These are phyloP conservation scores for Stemphylium beticola DNA, from an alignment of 2,329 filamentous ascomycete genomes.

Conservation along the genomic window DNA sequence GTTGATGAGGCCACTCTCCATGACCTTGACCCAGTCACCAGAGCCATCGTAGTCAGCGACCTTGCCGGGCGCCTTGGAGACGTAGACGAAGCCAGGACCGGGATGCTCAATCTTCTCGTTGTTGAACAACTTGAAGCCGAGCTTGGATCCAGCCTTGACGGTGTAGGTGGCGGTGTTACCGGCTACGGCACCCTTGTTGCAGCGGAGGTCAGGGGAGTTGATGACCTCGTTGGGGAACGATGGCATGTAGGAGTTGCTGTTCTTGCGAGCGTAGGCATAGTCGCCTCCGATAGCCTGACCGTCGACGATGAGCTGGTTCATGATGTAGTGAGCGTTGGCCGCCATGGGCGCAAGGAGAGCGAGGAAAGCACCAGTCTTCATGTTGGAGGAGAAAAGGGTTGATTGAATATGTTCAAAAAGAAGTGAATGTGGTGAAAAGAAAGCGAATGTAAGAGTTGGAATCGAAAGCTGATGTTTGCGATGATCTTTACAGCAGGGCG, in stretches of 20 bases:
- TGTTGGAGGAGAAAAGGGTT: slow-evolving; percentile 21
- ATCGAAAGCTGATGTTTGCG: slow-evolving; percentile 14
- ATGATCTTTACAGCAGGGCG: slow-evolving; percentile 2
- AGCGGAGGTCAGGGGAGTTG: slow-evolving; percentile 44
- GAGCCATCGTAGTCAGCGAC: slow-evolving; percentile 73
- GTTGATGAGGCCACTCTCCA: slow-evolving; percentile 40
- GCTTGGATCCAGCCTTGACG: slow-evolving; percentile 54
- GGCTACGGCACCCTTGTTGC: slow-evolving; percentile 44
- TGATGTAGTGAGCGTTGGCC: slow-evolving; percentile 45
- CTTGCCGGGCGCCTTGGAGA: slow-evolving; percentile 64
- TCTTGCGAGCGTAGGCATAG: slow-evolving; percentile 45
- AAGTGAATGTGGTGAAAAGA: slow-evolving; percentile 14
- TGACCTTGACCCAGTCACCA: slow-evolving; percentile 50
- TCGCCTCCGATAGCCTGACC: slow-evolving; percentile 38
- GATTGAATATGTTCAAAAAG: slow-evolving; percentile 12
- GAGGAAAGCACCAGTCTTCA: slow-evolving; percentile 39
- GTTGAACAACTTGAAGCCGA: slow-evolving; percentile 60
- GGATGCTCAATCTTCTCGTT: slow-evolving; percentile 55
- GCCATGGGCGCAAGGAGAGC: slow-evolving; percentile 34
- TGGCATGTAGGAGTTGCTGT: slow-evolving; percentile 46
- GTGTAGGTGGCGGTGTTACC: slow-evolving; percentile 46
- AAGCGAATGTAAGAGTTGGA: slow-evolving; percentile 9
- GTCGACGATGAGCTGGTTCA: slow-evolving; percentile 47
- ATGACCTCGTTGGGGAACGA: slow-evolving; percentile 38
- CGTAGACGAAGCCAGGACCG: slow-evolving; percentile 47